Evolutionary conservation across 2,329 filamentous ascomycete species (phyloP), one percentile per base, ranked within the genome.

Genomic region (Cladophialophora exuberans): DNA sequence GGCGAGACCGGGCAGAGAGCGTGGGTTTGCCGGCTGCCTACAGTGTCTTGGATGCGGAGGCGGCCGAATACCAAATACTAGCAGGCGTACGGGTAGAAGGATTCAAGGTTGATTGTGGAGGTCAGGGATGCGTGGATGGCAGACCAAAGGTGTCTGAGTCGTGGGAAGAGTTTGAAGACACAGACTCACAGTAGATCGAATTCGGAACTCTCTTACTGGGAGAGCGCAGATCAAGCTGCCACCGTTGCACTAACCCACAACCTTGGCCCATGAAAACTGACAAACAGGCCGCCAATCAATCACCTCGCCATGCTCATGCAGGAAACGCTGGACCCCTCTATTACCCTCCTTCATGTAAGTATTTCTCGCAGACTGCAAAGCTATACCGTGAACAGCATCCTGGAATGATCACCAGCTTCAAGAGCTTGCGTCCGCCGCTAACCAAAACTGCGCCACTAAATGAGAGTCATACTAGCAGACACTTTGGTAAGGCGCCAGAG

Each of bases 11-110:
- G 18, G n/a, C n/a, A n/a, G 17, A 18, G 42, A 43, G 48, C 26
- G 26, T 20, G 35, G 20, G 42, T 36, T 15, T 46, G 39, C 23
- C 54, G 54, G 58, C 42, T 57, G 58, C 58, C 54, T 60, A 54
- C 54, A 57, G 58, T 49, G 52, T 41, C 44, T 59, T 43, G 50
- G n/a, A n/a, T n/a, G n/a, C n/a, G n/a, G n/a, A n/a, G n/a, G n/a
- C n/a, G n/a, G n/a, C n/a, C n/a, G n/a, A n/a, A n/a, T n/a, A n/a
- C n/a, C n/a, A n/a, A n/a, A n/a, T n/a, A n/a, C n/a, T n/a, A 44
- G 38, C 38, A 48, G 49, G 49, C 44, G 20, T n/a, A n/a, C n/a
- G n/a, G n/a, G n/a, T 46, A 39, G 26, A 18, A 43, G 35, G 41
- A 33, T 36, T 25, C 44, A 42, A 39, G 35, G 26, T 54, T 39